Evolutionary conservation across 495 filamentous ascomycete species (phyloP).

Genomic region (Neurospora sp.): DNA sequence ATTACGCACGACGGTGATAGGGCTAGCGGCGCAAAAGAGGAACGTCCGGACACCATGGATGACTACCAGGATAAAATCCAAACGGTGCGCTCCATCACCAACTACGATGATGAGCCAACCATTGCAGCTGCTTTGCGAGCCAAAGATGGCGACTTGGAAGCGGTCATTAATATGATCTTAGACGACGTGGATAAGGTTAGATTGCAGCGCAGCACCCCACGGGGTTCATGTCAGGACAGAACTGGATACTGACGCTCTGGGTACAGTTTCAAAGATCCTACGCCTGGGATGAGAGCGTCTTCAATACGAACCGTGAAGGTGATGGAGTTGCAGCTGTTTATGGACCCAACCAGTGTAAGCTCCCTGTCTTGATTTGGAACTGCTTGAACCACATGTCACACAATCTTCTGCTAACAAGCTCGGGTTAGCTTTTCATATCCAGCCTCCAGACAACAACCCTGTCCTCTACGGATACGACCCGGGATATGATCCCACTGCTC

Average conservation of each 20-base stretch:
- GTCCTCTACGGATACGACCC: slow-evolving; percentile 32
- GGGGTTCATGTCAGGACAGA: not conserved
- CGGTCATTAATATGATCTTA: slow-evolving; percentile 36
- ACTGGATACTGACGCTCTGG: slow-evolving; percentile 6
- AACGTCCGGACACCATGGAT: not conserved
- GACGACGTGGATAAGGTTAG: slow-evolving; percentile 33
- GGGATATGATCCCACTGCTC: slow-evolving; percentile 33
- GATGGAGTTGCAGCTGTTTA: slow-evolving; percentile 2
- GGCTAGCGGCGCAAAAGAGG: not conserved
- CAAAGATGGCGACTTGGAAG: slow-evolving; percentile 34
- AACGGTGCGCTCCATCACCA: slow-evolving; percentile 9
- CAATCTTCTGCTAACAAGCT: not conserved
- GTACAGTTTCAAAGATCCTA: slow-evolving; percentile 25
- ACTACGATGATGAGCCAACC: not conserved
- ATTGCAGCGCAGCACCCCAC: not conserved
- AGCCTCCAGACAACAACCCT: slow-evolving; percentile 38
- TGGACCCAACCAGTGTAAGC: not conserved
- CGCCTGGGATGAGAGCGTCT: slow-evolving; percentile 39
- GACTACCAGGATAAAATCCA: slow-evolving; percentile 5
- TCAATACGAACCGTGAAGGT: slow-evolving; percentile 36
- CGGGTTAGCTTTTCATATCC: slow-evolving; percentile 45
- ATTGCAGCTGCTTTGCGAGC: slow-evolving; percentile 16
- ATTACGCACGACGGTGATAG: not conserved
- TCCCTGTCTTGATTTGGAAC: not conserved
- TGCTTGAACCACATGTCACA: not conserved